Conservation (phyloP, 257 asterid species). For the Solanum tarapatanum region DNA sequence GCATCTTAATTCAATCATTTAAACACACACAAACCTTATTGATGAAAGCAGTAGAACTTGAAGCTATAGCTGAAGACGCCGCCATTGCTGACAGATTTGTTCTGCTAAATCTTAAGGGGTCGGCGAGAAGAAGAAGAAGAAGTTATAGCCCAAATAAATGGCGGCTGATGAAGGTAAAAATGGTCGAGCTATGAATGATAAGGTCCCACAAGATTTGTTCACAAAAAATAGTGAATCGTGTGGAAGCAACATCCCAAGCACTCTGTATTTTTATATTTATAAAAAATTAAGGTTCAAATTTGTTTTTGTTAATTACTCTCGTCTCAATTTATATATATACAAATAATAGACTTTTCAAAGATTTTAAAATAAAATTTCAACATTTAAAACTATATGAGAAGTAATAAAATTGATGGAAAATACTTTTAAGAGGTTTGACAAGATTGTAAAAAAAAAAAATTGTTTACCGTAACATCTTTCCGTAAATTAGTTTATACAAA, state of each 20-base stretch:
- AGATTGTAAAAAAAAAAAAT: too few relatives aligned
- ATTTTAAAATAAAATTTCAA: too few relatives aligned
- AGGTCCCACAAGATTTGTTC: background rate
- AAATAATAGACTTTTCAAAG: too few relatives aligned
- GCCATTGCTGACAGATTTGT: slow-evolving; percentile 23
- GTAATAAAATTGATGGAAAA: background rate
- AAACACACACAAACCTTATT: slow-evolving; percentile 29
- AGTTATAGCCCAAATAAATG: background rate
- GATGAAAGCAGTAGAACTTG: slow-evolving; percentile 28
- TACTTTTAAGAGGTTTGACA: too few relatives aligned
- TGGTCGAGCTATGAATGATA: background rate
- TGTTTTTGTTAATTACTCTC: background rate
- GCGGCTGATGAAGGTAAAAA: background rate
- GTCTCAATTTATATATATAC: background rate
- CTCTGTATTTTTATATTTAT: background rate
- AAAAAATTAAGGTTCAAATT: background rate
- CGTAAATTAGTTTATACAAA: too few relatives aligned
- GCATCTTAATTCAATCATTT: background rate
- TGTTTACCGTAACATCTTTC: background rate
- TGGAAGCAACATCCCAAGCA: background rate
- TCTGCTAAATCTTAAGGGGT: background rate
- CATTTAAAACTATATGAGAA: background rate
- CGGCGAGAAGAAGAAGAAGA: background rate
- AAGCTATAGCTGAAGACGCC: slow-evolving; percentile 43
- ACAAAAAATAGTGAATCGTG: background rate